Evolutionary conservation across 2,329 filamentous ascomycete genomes (phyloP).

Genomic region (Simplicillium sp.): DNA sequence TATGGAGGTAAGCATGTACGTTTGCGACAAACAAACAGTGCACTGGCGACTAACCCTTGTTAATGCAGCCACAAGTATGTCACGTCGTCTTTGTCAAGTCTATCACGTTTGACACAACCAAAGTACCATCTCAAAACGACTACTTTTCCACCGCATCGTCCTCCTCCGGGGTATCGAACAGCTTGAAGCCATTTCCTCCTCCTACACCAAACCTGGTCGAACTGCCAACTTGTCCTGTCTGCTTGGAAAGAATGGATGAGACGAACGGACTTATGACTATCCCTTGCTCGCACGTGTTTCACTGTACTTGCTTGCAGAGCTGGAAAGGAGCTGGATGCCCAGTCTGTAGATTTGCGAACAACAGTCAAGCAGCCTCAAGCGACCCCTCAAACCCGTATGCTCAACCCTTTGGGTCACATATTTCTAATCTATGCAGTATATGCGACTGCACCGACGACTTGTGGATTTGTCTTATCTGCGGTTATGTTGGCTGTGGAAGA

Average conservation of each 20-base stretch:
- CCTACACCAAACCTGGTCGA: slow-evolving; percentile 79
- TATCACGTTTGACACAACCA: slow-evolving; percentile 67
- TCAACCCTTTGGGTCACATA: slow-evolving; percentile 47
- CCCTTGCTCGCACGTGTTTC: slow-evolving; percentile 94
- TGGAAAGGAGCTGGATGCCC: slow-evolving; percentile 94
- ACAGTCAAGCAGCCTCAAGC: slow-evolving; percentile 23
- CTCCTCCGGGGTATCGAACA: slow-evolving; percentile 29
- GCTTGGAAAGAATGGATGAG: slow-evolving; percentile 95
- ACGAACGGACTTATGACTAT: slow-evolving; percentile 93
- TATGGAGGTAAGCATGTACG: slow-evolving; percentile 57
- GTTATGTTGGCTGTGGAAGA: slow-evolving; percentile 83
- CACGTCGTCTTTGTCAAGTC: slow-evolving; percentile 92
- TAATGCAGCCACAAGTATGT: slow-evolving; percentile 71
- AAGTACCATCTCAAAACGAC: no score
- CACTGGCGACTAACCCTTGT: slow-evolving; percentile 7
- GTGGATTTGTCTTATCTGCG: slow-evolving; percentile 94
- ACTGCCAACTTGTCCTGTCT: slow-evolving; percentile 91
- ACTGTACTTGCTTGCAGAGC: slow-evolving; percentile 90
- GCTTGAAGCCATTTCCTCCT: slow-evolving; percentile 50
- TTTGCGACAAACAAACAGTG: background rate
- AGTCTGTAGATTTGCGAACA: slow-evolving; percentile 79
- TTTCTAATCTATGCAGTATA: slow-evolving; percentile 65
- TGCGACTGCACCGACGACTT: slow-evolving; percentile 77
- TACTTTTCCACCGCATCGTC: slow-evolving; percentile 26
- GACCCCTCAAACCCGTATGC: slow-evolving; percentile 39